Evolutionary conservation across 148 eudicot species (phyloP).

Genomic region (Cornus florida): DNA sequence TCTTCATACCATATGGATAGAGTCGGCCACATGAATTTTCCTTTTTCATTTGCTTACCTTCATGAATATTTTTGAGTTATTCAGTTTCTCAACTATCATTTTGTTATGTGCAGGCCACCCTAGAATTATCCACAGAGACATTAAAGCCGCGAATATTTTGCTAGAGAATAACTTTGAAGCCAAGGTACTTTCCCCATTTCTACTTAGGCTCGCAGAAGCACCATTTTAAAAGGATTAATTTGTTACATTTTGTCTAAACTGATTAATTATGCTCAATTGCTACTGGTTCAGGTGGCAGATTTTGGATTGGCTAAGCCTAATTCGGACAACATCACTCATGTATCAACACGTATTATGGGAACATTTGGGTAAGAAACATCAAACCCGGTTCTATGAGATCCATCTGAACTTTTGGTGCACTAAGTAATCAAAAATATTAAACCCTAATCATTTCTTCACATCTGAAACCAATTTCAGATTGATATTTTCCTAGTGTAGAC

Average conservation of each 20-base stretch:
- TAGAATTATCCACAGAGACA: conserved; percentile 26
- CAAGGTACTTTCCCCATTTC: conserved; percentile 4
- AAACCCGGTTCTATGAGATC: neutral
- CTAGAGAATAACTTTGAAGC: conserved; percentile 16
- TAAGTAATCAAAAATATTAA: neutral
- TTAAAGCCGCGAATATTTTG: conserved; percentile 23
- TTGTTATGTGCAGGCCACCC: conserved; percentile 21
- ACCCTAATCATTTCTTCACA: too few relatives aligned
- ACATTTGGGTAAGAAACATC: conserved; percentile 23
- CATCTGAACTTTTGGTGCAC: neutral
- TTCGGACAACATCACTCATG: conserved; percentile 23
- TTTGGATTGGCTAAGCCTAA: conserved; percentile 26
- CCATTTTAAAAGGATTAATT: too few relatives aligned
- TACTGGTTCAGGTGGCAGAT: conserved; percentile 27
- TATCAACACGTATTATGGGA: conserved; percentile 31
- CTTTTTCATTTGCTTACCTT: neutral
- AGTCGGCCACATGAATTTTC: too few relatives aligned
- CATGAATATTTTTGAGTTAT: conserved; percentile 22
- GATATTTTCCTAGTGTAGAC: too few relatives aligned
- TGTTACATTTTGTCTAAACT: neutral
- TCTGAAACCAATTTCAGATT: too few relatives aligned
- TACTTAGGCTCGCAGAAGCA: too few relatives aligned
- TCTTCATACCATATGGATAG: too few relatives aligned
- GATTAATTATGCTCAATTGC: neutral
- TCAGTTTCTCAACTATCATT: neutral